Evolutionary conservation across 2,329 filamentous ascomycete genomes (phyloP).

Genomic region (Ophiostoma sp.): DNA sequence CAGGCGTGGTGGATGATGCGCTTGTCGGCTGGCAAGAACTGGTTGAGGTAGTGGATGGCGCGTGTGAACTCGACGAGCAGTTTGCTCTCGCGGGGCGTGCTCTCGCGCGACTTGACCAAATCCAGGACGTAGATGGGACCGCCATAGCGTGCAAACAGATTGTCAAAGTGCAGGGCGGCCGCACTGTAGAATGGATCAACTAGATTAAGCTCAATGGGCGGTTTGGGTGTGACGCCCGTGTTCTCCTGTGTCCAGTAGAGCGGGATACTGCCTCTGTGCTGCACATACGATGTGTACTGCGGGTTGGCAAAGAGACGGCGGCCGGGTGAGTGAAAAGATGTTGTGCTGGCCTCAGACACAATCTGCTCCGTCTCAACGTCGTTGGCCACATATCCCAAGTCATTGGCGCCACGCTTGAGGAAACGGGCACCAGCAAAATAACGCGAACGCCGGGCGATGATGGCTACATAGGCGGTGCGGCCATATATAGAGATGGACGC

Average conservation of each 20-base stretch:
- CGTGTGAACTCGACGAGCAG: conserved; percentile 83
- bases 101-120: conserved; percentile 83
- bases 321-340: conserved; percentile 91
- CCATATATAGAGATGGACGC: conserved; percentile 83
- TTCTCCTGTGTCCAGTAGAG: conserved; percentile 97
- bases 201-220: conserved; percentile 92
- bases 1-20: conserved; percentile 93
- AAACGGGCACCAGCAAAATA: conserved; percentile 95
- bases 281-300: conserved; percentile 92
- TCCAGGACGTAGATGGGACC: conserved; percentile 90
- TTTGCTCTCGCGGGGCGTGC: conserved; percentile 88
- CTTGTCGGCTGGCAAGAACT: conserved; percentile 80
- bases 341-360: conserved; percentile 89
- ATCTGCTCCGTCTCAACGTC: conserved; percentile 99
- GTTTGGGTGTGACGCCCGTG: conserved; percentile 92
- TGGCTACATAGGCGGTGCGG: conserved; percentile 83
- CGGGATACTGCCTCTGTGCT: conserved; percentile 94
- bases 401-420: conserved; percentile 90
- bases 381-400: conserved; percentile 93
- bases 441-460: conserved; percentile 88
- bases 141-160: conserved; percentile 90
- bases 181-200: conserved; percentile 94
- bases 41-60: conserved; percentile 88
- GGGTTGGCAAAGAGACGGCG: conserved; percentile 83
- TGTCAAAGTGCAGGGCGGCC: conserved; percentile 90